These are phyloP conservation scores for Reutealis trisperma DNA, from an alignment of 345 rosid species.

Conservation along the genomic window DNA sequence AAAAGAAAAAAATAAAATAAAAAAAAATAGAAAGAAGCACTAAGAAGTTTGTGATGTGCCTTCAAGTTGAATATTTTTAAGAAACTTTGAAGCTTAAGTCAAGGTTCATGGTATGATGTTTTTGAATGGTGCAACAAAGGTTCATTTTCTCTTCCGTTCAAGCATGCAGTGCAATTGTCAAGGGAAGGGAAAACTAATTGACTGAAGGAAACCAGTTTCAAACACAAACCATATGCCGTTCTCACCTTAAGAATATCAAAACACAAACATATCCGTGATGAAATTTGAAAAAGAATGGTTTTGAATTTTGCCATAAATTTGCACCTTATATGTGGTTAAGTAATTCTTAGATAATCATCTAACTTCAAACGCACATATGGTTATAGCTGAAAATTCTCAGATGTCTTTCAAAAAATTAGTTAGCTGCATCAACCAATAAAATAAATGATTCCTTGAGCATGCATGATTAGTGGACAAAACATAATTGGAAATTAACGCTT, in stretches of 20 bases:
- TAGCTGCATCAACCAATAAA: not conserved
- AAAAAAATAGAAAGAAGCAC: not conserved
- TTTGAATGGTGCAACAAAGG: not conserved
- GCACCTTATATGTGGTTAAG: too few species aligned
- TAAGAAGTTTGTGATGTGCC: not conserved
- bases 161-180: not conserved
- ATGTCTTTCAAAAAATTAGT: not conserved
- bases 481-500: not conserved
- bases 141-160: not conserved
- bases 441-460: not conserved
- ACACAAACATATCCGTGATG: not conserved
- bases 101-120: not conserved
- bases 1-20: too few species aligned
- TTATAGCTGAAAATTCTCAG: not conserved
- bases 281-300: too few species aligned
- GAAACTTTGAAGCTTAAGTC: not conserved
- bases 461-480: not conserved
- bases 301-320: too few species aligned
- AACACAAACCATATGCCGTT: not conserved
- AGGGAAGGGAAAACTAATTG: not conserved
- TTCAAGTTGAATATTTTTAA: not conserved
- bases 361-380: not conserved
- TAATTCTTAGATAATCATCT: not conserved
- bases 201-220: not conserved
- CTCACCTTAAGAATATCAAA: not conserved